Evolutionary conservation across 169 alveolate species (phyloP).

Genomic region (Cryptosporidium xiaoi): DNA sequence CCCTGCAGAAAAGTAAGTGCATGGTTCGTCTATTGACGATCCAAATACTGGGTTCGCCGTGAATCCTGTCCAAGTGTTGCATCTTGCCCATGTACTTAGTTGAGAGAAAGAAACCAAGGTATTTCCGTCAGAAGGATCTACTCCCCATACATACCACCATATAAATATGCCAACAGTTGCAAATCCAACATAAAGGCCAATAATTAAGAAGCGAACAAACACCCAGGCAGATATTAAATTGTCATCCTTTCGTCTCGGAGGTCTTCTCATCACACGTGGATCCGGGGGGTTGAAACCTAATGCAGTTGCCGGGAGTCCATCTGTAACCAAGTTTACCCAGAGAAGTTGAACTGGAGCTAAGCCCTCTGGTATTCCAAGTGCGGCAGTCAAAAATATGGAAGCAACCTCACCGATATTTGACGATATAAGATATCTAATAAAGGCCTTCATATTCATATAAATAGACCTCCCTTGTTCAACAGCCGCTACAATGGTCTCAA

Average conservation of each 20-base stretch:
- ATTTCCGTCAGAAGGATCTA: slow-evolving; percentile 92
- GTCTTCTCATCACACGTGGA: slow-evolving; percentile 95
- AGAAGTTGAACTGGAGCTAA: slow-evolving; percentile 98
- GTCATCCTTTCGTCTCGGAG: slow-evolving; percentile 96
- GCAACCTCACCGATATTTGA: slow-evolving; percentile 99
- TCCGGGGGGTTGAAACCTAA: slow-evolving; percentile 99
- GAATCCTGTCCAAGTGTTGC: slow-evolving; percentile 90
- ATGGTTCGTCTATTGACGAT: slow-evolving; percentile 88
- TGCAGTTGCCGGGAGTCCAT: slow-evolving; percentile 99
- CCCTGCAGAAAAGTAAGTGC: slow-evolving; percentile 96
- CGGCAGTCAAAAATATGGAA: slow-evolving; percentile 98
- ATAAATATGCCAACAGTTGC: slow-evolving; percentile 98
- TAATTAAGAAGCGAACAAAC: slow-evolving; percentile 91
- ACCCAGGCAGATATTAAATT: slow-evolving; percentile 94
- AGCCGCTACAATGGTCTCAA: slow-evolving; percentile 98
- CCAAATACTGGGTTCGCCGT: slow-evolving; percentile 83
- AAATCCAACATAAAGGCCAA: slow-evolving; percentile 97
- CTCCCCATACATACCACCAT: slow-evolving; percentile 92
- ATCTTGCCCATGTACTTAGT: slow-evolving; percentile 91
- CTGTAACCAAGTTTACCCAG: slow-evolving; percentile 99
- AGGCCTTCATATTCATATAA: slow-evolving; percentile 98
- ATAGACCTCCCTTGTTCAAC: slow-evolving; percentile 99
- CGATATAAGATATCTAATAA: slow-evolving; percentile 97
- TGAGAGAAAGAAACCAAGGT: slow-evolving; percentile 91
- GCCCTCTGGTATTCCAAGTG: slow-evolving; percentile 96